phyloP scores from a whole-genome alignment of 169 alveolate species.

The Plasmodium gonderi region DNA sequence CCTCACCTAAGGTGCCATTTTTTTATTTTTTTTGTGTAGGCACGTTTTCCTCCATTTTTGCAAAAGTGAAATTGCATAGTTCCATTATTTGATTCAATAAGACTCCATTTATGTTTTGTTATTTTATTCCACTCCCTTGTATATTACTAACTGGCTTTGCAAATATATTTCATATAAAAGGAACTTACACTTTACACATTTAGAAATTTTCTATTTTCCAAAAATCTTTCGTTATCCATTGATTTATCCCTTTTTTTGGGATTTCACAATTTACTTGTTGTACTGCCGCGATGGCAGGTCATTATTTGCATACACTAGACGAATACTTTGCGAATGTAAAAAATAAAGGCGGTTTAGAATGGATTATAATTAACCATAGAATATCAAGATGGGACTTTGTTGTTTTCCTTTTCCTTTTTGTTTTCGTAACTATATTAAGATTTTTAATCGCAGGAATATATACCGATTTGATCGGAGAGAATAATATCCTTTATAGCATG shows the following conservation, averaged over 20 bases:
- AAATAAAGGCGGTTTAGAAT: background rate
- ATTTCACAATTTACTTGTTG: too few relatives aligned
- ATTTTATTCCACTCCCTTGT: background rate
- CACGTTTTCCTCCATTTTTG: background rate
- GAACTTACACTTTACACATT: too few relatives aligned
- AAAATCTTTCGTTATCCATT: too few relatives aligned
- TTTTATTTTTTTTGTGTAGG: background rate
- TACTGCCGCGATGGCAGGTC: conserved; percentile 4
- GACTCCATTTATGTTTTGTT: background rate
- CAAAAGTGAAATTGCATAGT: background rate
- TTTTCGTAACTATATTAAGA: conserved; percentile 17
- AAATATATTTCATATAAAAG: too few relatives aligned
- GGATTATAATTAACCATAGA: conserved; percentile 11
- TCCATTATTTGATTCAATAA: background rate
- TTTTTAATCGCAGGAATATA: conserved; percentile 26
- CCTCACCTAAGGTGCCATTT: background rate
- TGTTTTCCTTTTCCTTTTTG: conserved; percentile 1
- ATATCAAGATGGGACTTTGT: conserved; percentile 23
- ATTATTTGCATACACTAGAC: conserved; percentile 55
- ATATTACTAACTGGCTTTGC: too few relatives aligned
- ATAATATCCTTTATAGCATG: conserved; percentile 21
- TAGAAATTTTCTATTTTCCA: too few relatives aligned
- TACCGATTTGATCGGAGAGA: background rate
- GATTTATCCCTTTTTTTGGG: too few relatives aligned
- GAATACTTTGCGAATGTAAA: conserved; percentile 18